phyloP scores from a whole-genome alignment of 2,329 filamentous ascomycete genomes.

The Ophiostoma ulmi region DNA sequence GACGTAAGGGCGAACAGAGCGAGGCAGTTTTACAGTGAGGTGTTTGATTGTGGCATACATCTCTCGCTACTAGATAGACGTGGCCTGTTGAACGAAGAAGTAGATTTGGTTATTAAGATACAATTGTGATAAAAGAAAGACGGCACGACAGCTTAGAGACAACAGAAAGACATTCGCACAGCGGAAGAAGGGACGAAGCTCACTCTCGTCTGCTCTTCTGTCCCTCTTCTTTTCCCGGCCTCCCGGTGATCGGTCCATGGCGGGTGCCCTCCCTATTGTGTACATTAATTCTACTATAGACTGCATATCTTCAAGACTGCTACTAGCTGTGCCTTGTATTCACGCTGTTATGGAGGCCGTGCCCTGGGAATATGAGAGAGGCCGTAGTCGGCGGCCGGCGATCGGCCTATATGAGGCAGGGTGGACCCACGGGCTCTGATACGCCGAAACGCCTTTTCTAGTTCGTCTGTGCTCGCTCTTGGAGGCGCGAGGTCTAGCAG shows the following conservation, averaged over 20 bases:
- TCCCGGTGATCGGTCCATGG: background rate
- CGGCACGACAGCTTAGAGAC: background rate
- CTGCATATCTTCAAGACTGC: background rate
- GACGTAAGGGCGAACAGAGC: background rate
- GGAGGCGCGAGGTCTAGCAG: too few relatives aligned
- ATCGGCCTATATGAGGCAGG: background rate
- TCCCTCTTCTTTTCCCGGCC: background rate
- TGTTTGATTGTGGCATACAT: background rate
- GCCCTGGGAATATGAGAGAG: background rate
- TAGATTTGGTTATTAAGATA: background rate
- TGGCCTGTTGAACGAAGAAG: background rate
- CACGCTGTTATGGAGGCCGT: background rate
- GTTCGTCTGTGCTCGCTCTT: background rate
- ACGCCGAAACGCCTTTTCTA: background rate
- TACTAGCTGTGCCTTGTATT: background rate
- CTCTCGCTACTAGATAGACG: background rate
- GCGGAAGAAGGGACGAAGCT: background rate
- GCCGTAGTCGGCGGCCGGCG: constrained; percentile 15
- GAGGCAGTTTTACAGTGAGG: background rate
- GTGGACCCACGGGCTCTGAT: background rate
- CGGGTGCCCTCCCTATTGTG: background rate
- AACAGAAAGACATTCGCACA: background rate
- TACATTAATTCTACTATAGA: background rate
- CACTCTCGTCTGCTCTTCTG: background rate
- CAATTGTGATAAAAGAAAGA: background rate